Percentiles rank a stretch among this genome's conserved stretches.
phyloP scores from a whole-genome alignment of 495 filamentous ascomycete genomes.

The Diplogelasinospora grovesii region DNA sequence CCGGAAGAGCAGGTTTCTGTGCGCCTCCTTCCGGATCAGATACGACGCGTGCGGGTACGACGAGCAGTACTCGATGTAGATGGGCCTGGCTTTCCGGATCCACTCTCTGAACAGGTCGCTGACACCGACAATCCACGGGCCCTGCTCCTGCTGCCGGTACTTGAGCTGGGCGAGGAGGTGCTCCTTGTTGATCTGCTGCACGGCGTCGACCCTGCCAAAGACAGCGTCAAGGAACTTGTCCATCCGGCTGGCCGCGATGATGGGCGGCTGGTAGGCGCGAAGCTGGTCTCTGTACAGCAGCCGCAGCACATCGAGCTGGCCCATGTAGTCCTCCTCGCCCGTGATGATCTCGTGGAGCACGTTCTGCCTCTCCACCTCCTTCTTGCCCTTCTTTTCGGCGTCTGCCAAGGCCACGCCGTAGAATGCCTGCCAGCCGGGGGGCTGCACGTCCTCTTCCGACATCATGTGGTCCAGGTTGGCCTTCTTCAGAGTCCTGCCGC shows the following conservation, averaged over 20 bases:
- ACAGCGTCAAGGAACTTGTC: slow-evolving; percentile 74
- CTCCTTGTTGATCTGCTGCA: slow-evolving; percentile 89
- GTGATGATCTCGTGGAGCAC: slow-evolving; percentile 93
- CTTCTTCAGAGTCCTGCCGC: slow-evolving; percentile 89
- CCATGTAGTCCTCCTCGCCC: slow-evolving; percentile 85
- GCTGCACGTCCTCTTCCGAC: slow-evolving; percentile 59
- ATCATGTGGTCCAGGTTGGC: slow-evolving; percentile 70
- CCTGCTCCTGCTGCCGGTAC: slow-evolving; percentile 94
- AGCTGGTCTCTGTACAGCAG: slow-evolving; percentile 83
- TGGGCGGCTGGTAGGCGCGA: slow-evolving; percentile 62
- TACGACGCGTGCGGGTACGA: slow-evolving; percentile 79
- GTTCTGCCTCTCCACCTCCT: slow-evolving; percentile 91
- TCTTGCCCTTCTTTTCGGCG: slow-evolving; percentile 60
- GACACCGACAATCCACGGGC: slow-evolving; percentile 88
- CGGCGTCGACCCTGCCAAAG: slow-evolving; percentile 83
- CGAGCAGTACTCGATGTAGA: slow-evolving; percentile 89
- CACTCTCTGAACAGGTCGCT: slow-evolving; percentile 98
- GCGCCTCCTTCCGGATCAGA: slow-evolving; percentile 75
- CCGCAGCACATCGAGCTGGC: slow-evolving; percentile 75
- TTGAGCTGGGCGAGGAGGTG: slow-evolving; percentile 92
- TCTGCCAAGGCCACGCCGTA: slow-evolving; percentile 78
- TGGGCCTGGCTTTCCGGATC: slow-evolving; percentile 86
- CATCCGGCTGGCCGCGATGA: slow-evolving; percentile 68
- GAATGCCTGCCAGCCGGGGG: slow-evolving; percentile 85
- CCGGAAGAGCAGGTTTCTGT: slow-evolving; percentile 78